Evolutionary conservation across 108 stramenopile species (phyloP).

Genomic region (Discostella pseudostelligera): DNA sequence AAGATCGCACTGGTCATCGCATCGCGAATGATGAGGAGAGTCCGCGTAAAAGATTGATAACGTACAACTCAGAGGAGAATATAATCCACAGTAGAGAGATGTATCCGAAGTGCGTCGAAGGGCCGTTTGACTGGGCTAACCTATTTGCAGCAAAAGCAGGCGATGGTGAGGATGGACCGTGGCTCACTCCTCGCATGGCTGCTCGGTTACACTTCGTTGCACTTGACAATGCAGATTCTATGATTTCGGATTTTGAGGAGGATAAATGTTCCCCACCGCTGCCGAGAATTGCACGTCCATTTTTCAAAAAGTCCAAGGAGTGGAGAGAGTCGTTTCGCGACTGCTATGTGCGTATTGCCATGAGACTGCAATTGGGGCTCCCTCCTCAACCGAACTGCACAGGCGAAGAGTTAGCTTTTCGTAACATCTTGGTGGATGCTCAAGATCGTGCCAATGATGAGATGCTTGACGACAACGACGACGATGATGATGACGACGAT

Average conservation of each 20-base stretch:
- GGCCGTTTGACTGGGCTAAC: conserved; percentile 1
- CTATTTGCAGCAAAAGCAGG: not conserved
- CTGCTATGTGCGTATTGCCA: not conserved
- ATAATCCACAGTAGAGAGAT: not conserved
- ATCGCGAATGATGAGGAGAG: not conserved
- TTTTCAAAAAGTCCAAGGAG: conserved; percentile 2
- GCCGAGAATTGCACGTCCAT: not conserved
- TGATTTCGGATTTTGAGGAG: not conserved
- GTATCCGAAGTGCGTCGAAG: not conserved
- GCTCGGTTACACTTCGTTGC: not conserved
- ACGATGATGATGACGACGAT: not conserved
- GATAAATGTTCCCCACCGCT: not conserved
- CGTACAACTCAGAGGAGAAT: not conserved
- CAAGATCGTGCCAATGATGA: not conserved
- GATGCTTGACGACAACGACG: no score
- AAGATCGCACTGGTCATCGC: not conserved
- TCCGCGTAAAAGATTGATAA: not conserved
- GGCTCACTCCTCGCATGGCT: conserved; percentile 5
- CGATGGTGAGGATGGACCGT: conserved; percentile 1
- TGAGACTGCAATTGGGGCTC: conserved; percentile 1
- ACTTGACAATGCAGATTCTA: not conserved
- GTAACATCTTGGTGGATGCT: not conserved
- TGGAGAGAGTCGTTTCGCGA: not conserved
- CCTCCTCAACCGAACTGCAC: conserved; percentile 2
- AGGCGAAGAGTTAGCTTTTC: not conserved